Conservation (phyloP, 2,329 filamentous ascomycete genomes). For the Aspergillus fijiensis region DNA sequence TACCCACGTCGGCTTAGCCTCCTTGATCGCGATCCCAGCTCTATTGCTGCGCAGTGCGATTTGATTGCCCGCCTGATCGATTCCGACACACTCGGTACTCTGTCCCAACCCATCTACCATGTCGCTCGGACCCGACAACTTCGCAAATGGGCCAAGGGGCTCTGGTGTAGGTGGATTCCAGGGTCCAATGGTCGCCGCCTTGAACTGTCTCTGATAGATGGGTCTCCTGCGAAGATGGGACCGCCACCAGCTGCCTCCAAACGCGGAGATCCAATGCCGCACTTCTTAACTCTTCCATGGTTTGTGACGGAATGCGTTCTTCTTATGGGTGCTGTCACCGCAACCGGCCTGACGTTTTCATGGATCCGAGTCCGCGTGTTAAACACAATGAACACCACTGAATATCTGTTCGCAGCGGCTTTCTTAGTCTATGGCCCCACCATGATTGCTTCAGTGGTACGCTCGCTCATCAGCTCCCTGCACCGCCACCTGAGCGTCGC, state of each 20-base stretch:
- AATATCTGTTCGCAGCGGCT: background rate
- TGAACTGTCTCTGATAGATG: conserved; percentile 4
- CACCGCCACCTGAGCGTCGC: conserved; percentile 21
- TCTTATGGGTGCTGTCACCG: conserved; percentile 12
- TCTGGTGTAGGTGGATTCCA: conserved; percentile 19
- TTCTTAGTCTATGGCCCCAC: conserved; percentile 22
- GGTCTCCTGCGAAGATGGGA: background rate
- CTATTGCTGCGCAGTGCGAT: conserved; percentile 22
- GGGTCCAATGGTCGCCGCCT: conserved; percentile 6
- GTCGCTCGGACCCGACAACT: conserved; percentile 19
- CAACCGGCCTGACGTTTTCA: conserved; percentile 13
- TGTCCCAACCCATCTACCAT: conserved; percentile 7
- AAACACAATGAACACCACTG: background rate
- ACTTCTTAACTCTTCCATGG: conserved; percentile 21
- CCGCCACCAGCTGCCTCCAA: background rate
- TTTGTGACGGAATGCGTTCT: conserved; percentile 20
- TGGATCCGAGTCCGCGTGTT: background rate
- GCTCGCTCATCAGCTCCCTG: conserved; percentile 17
- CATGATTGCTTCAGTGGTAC: conserved; percentile 22
- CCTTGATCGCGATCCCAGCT: conserved; percentile 19
- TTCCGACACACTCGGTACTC: conserved; percentile 3
- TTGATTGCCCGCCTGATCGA: conserved; percentile 15
- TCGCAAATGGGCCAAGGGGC: conserved; percentile 15
- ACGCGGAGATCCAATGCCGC: conserved; percentile 17
- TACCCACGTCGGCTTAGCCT: conserved; percentile 20